Evolutionary conservation across 2,329 filamentous ascomycete species (phyloP), one percentile per base, ranked within the genome.

Genomic region (Keithomyces neogunnii): DNA sequence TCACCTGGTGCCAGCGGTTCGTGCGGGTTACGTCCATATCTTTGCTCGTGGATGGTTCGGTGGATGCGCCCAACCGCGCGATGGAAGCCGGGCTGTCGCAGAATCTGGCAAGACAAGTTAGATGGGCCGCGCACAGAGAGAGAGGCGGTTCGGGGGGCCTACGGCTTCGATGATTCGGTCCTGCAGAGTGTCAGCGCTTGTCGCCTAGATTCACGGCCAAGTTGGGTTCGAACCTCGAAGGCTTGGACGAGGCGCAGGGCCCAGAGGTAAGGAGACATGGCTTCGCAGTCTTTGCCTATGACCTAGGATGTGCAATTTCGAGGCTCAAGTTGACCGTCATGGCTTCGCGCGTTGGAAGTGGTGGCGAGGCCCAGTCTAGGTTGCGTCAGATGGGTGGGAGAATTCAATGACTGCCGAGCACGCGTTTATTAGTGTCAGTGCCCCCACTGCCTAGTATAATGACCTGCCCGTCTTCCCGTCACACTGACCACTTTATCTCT

Each of bases 31-130:
- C 74, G 70, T 8, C 77, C 77, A 54, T 80, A 56, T 44, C 70
- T 68, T 19, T 65, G 61, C 54, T 80, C 75, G 57, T 81, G 63
- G 38, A 81, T 69, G 3, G 62, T 66, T 11, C 70, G 69, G 53
- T 81, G 77, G 35, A 81, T 74, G n/a, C 71, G 68, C 6, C 73
- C 73, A 39, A 81, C 77, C 3, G 69, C 70, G 54, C 71, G 71
- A 55, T 80, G 77, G 59, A 80, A 81, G 7, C 67, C 65, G 1
- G 75, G 76, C 13, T 70, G 75, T 29, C 69, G 67, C 13, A 81
- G 73, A 50, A 80, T 73, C 73, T 77, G 43, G 11, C 36, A 3
- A 26, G 33, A 4, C 13, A 1, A 3, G 50, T 56, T 48, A 57
- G 56, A 30, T 26, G 10, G 13, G 9, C 13, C 5, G n/a, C 2